Conservation (phyloP, 2,329 filamentous ascomycete species). For the Ophiostoma sp. region DNA sequence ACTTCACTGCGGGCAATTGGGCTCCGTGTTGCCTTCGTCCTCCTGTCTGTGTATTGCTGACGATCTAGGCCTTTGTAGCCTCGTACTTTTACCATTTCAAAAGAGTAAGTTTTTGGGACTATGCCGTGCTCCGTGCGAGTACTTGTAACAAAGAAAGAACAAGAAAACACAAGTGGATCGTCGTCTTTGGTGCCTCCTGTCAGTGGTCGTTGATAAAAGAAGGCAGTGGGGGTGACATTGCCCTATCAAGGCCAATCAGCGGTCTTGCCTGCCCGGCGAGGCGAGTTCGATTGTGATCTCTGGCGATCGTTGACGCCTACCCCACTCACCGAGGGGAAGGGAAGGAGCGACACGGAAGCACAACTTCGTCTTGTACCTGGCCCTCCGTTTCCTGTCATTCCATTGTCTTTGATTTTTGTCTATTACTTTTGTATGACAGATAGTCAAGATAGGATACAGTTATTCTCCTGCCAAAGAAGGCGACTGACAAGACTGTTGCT, state of each 20-base stretch:
- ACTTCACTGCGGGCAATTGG: neutral
- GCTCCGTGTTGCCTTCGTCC: neutral
- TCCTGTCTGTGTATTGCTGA: neutral
- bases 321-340: constrained; percentile 10
- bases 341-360: constrained; percentile 4
- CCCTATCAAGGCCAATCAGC: constrained; percentile 1
- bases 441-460: neutral
- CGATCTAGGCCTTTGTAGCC: neutral
- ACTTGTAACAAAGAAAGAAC: neutral
- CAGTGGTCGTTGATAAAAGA: neutral
- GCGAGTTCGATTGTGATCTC: neutral
- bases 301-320: neutral
- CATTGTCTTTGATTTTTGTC: neutral
- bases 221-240: neutral
- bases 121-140: neutral
- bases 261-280: neutral
- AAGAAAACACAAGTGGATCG: neutral
- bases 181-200: neutral
- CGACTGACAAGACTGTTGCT: neutral
- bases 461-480: neutral
- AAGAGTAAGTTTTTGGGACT: neutral
- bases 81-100: neutral
- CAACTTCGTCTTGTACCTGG: neutral
- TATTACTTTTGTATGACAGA: neutral
- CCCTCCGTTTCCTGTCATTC: neutral